phyloP scores from a whole-genome alignment of 768 basidiomycete genomes.

The Trametes cubensis region DNA sequence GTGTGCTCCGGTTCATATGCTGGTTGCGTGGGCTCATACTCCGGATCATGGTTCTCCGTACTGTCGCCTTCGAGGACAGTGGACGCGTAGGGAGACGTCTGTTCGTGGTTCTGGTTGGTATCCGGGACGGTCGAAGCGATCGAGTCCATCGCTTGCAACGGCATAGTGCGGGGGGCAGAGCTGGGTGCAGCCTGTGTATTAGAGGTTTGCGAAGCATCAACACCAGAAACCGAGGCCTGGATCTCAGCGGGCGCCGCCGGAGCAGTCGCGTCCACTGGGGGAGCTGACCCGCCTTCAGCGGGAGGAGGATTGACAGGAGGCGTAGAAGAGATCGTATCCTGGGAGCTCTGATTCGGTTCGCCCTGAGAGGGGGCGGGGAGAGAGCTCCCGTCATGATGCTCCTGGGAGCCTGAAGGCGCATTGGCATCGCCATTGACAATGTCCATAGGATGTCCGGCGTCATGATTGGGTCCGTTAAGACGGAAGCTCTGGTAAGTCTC shows the following conservation, averaged over 20 bases:
- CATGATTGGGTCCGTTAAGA: slow-evolving; percentile 16
- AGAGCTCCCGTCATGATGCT: slow-evolving; percentile 14
- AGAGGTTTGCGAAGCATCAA: slow-evolving; percentile 42
- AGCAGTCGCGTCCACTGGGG: slow-evolving; percentile 38
- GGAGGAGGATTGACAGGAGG: slow-evolving; percentile 30
- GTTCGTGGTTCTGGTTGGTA: slow-evolving; percentile 38
- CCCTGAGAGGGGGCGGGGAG: slow-evolving; percentile 6
- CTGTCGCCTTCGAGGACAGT: slow-evolving; percentile 25
- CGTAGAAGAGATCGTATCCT: slow-evolving; percentile 28
- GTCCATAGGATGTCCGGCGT: slow-evolving; percentile 19
- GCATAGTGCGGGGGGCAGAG: slow-evolving; percentile 34
- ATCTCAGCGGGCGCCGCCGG: slow-evolving; percentile 52
- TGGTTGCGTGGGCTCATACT: slow-evolving; percentile 26
- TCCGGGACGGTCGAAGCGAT: slow-evolving; percentile 56
- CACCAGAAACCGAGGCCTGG: slow-evolving; percentile 46
- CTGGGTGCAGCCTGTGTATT: slow-evolving; percentile 26
- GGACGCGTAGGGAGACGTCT: slow-evolving; percentile 24
- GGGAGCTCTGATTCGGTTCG: slow-evolving; percentile 15
- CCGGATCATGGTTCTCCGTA: slow-evolving; percentile 3
- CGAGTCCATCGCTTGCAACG: slow-evolving; percentile 47
- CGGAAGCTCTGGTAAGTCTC: slow-evolving; percentile 20
- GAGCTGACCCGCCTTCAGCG: slow-evolving; percentile 37
- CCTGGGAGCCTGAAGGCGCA: slow-evolving; percentile 21
- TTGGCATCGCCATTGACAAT: slow-evolving; percentile 20
- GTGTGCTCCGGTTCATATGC: slow-evolving; percentile 11